Conservation (phyloP, 257 asterid species). For the Salvia rosmarinus region DNA sequence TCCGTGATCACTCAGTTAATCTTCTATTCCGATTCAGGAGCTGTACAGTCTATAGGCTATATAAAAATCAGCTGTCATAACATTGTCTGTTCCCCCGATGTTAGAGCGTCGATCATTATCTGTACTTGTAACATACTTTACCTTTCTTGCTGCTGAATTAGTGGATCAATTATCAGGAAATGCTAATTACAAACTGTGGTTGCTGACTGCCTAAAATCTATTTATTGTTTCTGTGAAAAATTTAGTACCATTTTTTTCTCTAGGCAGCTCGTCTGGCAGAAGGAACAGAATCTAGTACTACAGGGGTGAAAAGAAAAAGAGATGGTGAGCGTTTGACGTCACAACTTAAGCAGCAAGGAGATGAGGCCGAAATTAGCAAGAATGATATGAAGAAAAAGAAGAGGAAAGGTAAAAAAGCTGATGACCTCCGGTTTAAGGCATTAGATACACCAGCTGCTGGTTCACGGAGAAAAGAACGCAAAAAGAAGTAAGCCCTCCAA, state of each 20-base stretch:
- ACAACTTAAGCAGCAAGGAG: constrained; percentile 31
- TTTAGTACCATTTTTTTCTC: constrained; percentile 18
- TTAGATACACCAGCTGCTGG: constrained; percentile 43
- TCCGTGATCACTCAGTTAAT: constrained; percentile 6
- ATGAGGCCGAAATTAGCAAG: constrained; percentile 30
- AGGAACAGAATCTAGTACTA: constrained; percentile 35
- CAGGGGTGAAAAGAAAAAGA: constrained; percentile 51
- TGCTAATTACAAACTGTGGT: not conserved
- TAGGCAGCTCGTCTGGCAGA: constrained; percentile 49
- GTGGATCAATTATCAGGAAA: not conserved
- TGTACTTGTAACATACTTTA: not conserved
- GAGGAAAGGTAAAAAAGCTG: constrained; percentile 56
- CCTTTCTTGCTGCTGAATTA: not conserved
- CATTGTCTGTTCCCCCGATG: not conserved
- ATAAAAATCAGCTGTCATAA: too few relatives aligned
- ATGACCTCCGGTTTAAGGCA: constrained; percentile 77
- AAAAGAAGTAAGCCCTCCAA: constrained; percentile 66
- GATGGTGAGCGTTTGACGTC: constrained; percentile 38
- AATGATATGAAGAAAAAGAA: constrained; percentile 62
- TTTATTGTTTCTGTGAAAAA: constrained; percentile 3
- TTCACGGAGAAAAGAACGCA: constrained; percentile 78
- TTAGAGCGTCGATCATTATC: constrained; percentile 5
- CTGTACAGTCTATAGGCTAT: constrained; percentile 9
- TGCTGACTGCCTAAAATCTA: not conserved
- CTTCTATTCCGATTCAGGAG: not conserved